A percentile compares a stretch with the other conserved stretches of the same genome.
These are phyloP conservation scores for Tetraselmis chui DNA, from an alignment of 139 green algal species.

Conservation along the genomic window DNA sequence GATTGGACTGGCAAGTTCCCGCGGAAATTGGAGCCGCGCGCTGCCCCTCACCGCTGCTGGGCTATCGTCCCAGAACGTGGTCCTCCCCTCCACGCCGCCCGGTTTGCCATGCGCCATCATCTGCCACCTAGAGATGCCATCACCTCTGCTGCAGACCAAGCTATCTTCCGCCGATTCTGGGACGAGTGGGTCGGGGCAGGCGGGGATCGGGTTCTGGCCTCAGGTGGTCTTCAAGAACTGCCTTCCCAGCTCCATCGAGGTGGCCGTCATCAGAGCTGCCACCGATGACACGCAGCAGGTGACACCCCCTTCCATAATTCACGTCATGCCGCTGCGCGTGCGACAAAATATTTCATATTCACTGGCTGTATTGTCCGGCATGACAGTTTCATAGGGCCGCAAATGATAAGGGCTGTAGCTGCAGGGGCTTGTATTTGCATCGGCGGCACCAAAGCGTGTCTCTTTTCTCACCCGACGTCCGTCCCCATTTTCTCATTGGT, in stretches of 20 bases:
- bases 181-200: neutral
- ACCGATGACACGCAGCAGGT: neutral
- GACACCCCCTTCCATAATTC: too few species aligned
- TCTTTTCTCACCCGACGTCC: too few species aligned
- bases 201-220: neutral
- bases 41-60: neutral
- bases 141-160: neutral
- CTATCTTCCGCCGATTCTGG: neutral
- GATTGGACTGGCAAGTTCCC: too few species aligned
- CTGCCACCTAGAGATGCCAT: neutral
- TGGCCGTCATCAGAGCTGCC: neutral
- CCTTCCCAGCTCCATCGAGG: neutral
- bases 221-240: neutral
- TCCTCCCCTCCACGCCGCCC: neutral
- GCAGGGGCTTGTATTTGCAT: too few species aligned
- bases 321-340: too few species aligned
- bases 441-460: too few species aligned
- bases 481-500: too few species aligned
- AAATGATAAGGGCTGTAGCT: too few species aligned
- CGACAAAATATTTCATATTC: too few species aligned
- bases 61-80: neutral
- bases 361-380: too few species aligned
- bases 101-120: neutral
- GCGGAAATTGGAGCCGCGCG: neutral
- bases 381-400: too few species aligned